Conservation (phyloP, 2,329 filamentous ascomycete genomes). For the Colletotrichum sp. region DNA sequence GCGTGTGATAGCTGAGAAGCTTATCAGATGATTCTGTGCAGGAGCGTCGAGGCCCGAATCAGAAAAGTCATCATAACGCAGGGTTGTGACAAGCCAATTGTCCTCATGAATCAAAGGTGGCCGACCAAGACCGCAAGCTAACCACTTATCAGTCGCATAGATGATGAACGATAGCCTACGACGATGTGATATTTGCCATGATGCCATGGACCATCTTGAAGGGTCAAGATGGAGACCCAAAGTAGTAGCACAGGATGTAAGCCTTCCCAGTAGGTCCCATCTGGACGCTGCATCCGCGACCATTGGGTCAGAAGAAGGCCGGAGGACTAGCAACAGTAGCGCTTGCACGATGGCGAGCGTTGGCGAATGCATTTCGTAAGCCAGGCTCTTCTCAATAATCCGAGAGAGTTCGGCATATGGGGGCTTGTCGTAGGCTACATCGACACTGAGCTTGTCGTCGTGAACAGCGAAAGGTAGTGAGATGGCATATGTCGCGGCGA, state of each 20-base stretch:
- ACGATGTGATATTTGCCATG: constrained; percentile 13
- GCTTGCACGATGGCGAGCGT: constrained; percentile 10
- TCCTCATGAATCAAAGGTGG: constrained; percentile 10
- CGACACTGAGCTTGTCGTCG: constrained; percentile 25
- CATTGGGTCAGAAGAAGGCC: constrained; percentile 21
- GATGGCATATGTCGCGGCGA: constrained; percentile 23
- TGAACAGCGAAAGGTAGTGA: constrained; percentile 23
- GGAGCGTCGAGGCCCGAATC: background rate
- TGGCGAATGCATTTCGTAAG: constrained; percentile 21
- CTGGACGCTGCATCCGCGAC: constrained; percentile 21
- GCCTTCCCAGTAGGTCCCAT: constrained; percentile 17
- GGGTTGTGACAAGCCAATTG: background rate
- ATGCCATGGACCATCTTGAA: constrained; percentile 16
- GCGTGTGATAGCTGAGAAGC: background rate
- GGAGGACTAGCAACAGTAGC: background rate
- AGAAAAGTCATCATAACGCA: background rate
- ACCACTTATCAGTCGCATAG: constrained; percentile 23
- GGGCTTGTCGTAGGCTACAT: constrained; percentile 24
- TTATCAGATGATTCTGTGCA: background rate
- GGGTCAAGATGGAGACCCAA: constrained; percentile 23
- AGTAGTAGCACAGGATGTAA: constrained; percentile 19
- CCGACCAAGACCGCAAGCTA: constrained; percentile 20
- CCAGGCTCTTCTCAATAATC: constrained; percentile 17
- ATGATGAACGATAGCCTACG: constrained; percentile 21
- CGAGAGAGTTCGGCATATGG: constrained; percentile 19